Percentiles rank a stretch among this genome's conserved stretches.
These are phyloP conservation scores for Cercospora nicotianae DNA, from an alignment of 2,329 filamentous ascomycete species.

Conservation along the genomic window DNA sequence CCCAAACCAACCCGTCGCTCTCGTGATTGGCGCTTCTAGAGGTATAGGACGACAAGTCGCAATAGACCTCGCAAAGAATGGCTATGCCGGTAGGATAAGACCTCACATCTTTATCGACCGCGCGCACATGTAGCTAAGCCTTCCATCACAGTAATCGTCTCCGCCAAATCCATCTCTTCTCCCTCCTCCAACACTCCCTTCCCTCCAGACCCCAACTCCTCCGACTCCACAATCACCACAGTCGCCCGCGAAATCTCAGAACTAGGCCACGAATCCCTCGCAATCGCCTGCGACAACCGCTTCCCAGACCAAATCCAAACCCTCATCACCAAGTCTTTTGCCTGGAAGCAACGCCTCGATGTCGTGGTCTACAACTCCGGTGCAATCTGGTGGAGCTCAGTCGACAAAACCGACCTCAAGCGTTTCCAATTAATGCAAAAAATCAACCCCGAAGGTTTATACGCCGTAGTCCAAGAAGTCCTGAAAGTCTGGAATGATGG, in stretches of 20 bases:
- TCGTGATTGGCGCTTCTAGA: slow-evolving; percentile 44
- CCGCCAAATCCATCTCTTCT: slow-evolving; percentile 72
- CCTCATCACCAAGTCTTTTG: slow-evolving; percentile 57
- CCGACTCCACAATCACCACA: slow-evolving; percentile 74
- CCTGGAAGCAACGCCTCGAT: slow-evolving; percentile 65
- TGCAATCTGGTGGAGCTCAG: slow-evolving; percentile 71
- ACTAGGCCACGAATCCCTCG: slow-evolving; percentile 56
- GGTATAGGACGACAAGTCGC: slow-evolving; percentile 81
- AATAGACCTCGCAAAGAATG: slow-evolving; percentile 69
- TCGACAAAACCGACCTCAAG: slow-evolving; percentile 64
- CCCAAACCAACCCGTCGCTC: slow-evolving; percentile 27
- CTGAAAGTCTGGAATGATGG: slow-evolving; percentile 60
- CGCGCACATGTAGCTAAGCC: background rate
- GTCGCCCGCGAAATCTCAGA: slow-evolving; percentile 71
- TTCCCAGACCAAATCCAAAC: slow-evolving; percentile 60
- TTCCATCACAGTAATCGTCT: slow-evolving; percentile 63
- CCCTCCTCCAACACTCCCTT: slow-evolving; percentile 27
- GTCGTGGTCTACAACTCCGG: slow-evolving; percentile 80
- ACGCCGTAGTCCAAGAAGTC: slow-evolving; percentile 66
- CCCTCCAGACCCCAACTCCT: slow-evolving; percentile 74
- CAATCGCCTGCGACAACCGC: slow-evolving; percentile 70
- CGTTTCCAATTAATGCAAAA: slow-evolving; percentile 65
- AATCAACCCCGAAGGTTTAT: slow-evolving; percentile 74
- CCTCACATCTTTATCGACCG: no score
- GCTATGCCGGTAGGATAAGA: slow-evolving; percentile 69